Evolutionary conservation across 225 moss, liverwort and hornwort species (phyloP).

Genomic region (Physcomitrium patens): DNA sequence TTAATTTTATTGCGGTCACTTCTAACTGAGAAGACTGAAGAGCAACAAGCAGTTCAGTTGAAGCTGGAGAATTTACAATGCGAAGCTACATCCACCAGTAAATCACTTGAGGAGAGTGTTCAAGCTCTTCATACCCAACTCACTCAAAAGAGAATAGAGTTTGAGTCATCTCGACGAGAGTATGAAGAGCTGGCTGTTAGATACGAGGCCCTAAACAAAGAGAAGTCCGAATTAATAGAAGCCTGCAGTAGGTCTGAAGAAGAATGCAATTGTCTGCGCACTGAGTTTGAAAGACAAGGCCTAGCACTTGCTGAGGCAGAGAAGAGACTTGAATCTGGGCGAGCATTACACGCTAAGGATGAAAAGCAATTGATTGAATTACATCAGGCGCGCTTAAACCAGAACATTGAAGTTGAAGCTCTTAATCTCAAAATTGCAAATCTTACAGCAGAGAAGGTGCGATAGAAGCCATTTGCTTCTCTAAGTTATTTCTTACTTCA

Average conservation of each 20-base stretch:
- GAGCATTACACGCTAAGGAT: slow-evolving; percentile 27
- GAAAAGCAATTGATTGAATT: slow-evolving; percentile 35
- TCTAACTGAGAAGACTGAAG: slow-evolving; percentile 53
- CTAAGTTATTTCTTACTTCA: neutral
- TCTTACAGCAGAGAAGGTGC: slow-evolving; percentile 55
- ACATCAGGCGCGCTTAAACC: slow-evolving; percentile 26
- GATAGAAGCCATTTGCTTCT: neutral
- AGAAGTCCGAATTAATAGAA: slow-evolving; percentile 33
- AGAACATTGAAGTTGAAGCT: slow-evolving; percentile 39
- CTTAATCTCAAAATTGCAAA: slow-evolving; percentile 45
- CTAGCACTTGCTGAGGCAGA: slow-evolving; percentile 36
- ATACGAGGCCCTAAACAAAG: slow-evolving; percentile 35
- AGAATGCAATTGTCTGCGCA: slow-evolving; percentile 35
- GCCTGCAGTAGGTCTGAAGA: slow-evolving; percentile 26
- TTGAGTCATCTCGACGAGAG: slow-evolving; percentile 32
- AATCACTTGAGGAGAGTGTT: slow-evolving; percentile 35
- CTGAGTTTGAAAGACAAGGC: slow-evolving; percentile 39
- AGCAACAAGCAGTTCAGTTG: slow-evolving; percentile 46
- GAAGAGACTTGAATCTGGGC: slow-evolving; percentile 36
- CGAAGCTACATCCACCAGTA: slow-evolving; percentile 33
- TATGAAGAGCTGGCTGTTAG: slow-evolving; percentile 37
- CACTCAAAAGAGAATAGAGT: slow-evolving; percentile 28
- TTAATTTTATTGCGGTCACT: slow-evolving; percentile 42
- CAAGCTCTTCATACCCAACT: slow-evolving; percentile 37
- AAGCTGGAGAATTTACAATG: slow-evolving; percentile 45